Percentiles rank a stretch among this genome's conserved stretches.
These are phyloP conservation scores for Globisporangium okanoganense DNA, from an alignment of 352 stramenopile species.

Conservation along the genomic window DNA sequence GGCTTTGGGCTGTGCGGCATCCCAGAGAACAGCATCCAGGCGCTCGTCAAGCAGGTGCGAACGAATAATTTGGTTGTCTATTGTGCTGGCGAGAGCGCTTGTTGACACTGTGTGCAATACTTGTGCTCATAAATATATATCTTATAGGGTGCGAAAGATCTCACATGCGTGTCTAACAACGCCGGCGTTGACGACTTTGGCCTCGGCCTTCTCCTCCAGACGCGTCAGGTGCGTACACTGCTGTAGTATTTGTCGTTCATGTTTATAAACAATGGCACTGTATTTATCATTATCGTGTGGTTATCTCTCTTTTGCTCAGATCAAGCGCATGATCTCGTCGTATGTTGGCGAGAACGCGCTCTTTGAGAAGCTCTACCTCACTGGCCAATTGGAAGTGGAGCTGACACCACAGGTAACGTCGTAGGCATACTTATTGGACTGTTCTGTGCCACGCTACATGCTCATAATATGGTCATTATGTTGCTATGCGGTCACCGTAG, in stretches of 20 bases:
- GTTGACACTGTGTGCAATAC: not conserved
- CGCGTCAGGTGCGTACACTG: constrained; percentile 58
- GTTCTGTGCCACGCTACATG: not conserved
- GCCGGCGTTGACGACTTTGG: constrained; percentile 94
- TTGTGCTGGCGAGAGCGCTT: not conserved
- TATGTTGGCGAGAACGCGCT: constrained; percentile 97
- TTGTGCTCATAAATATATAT: too few relatives aligned
- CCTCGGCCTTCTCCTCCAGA: constrained; percentile 91
- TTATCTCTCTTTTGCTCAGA: constrained; percentile 26
- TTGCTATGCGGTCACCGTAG: constrained; percentile 15
- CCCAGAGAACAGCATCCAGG: constrained; percentile 88
- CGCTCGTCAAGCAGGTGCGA: constrained; percentile 68
- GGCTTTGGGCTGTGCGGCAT: constrained; percentile 92
- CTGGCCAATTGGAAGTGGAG: constrained; percentile 93
- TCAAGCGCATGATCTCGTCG: constrained; percentile 96
- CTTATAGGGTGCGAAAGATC: constrained; percentile 65
- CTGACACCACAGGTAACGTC: constrained; percentile 87
- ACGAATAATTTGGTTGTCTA: not conserved
- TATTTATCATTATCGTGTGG: not conserved
- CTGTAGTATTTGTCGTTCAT: not conserved
- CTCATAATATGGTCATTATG: not conserved
- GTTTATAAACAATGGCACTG: not conserved
- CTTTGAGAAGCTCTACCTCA: constrained; percentile 92
- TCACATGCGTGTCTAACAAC: constrained; percentile 92
- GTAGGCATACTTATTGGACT: too few relatives aligned